Conservation (phyloP, 495 filamentous ascomycete genomes). For the Daldinia caldariorum region DNA sequence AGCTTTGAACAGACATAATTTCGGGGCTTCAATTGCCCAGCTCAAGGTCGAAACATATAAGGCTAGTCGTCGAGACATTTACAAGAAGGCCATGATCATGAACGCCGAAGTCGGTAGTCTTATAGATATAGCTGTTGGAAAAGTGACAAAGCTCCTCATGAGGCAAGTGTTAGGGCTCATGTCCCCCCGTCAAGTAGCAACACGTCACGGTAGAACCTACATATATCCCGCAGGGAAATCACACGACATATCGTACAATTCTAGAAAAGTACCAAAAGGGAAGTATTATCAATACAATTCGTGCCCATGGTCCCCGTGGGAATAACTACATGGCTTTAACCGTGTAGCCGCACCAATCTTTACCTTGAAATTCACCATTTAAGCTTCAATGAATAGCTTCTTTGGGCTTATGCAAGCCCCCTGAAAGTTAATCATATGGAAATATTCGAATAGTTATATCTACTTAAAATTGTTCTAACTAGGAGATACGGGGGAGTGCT, state of each 20-base stretch:
- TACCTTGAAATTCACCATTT: not conserved
- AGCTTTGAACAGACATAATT: not conserved
- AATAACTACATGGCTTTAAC: not conserved
- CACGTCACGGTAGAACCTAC: not conserved
- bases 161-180: too few relatives aligned
- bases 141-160: too few relatives aligned
- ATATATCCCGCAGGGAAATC: not conserved
- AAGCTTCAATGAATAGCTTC: not conserved
- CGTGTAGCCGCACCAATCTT: not conserved
- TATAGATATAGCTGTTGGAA: not conserved
- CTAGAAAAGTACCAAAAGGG: too few relatives aligned
- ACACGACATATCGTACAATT: too few relatives aligned
- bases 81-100: not conserved
- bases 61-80: not conserved
- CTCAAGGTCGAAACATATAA: not conserved
- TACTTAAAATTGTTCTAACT: not conserved
- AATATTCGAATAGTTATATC: not conserved
- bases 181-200: too few relatives aligned
- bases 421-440: not conserved
- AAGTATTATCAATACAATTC: not conserved
- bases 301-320: not conserved
- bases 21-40: not conserved
- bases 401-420: not conserved
- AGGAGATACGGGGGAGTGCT: too few relatives aligned
- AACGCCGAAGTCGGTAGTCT: not conserved